Percentiles rank a stretch among this genome's conserved stretches.
Conservation (phyloP, 1,284 basidiomycete genomes). For the Afroboletus lepidellus region DNA sequence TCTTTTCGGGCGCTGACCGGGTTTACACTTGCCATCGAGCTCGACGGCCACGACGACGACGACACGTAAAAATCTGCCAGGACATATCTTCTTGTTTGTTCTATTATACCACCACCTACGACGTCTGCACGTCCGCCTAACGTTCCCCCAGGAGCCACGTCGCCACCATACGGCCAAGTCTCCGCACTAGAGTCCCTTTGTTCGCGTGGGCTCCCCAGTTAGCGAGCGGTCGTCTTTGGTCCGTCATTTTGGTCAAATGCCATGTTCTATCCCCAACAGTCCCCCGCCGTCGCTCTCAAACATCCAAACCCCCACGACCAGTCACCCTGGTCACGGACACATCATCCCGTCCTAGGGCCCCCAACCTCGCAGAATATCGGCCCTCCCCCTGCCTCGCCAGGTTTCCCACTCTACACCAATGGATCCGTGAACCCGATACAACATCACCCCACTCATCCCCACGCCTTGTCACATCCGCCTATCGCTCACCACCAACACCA, state of each 20-base stretch:
- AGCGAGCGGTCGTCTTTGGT: constrained; percentile 7
- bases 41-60: constrained; percentile 19
- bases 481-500: constrained; percentile 72
- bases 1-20: constrained; percentile 30
- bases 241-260: constrained; percentile 38
- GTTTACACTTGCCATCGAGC: constrained; percentile 17
- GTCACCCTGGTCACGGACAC: constrained; percentile 62
- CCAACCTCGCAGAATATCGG: constrained; percentile 52
- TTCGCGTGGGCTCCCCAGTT: constrained; percentile 4
- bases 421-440: constrained; percentile 57
- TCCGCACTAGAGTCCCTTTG: constrained; percentile 9
- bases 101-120: constrained; percentile 1
- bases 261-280: constrained; percentile 81
- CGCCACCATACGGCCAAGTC: constrained; percentile 5
- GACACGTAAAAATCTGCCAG: constrained; percentile 14
- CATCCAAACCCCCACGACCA: constrained; percentile 69
- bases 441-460: constrained; percentile 56
- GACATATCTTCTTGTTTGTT: constrained; percentile 19
- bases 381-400: constrained; percentile 65
- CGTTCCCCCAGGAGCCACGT: neutral
- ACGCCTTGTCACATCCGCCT: constrained; percentile 49
- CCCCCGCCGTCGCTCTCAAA: constrained; percentile 74
- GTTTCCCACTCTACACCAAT: constrained; percentile 70
- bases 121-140: constrained; percentile 15
- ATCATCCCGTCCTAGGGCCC: constrained; percentile 60